Base-by-base conservation (phyloP, 2,329 filamentous ascomycete genomes). In the Colletotrichum liaoningense region DNA sequence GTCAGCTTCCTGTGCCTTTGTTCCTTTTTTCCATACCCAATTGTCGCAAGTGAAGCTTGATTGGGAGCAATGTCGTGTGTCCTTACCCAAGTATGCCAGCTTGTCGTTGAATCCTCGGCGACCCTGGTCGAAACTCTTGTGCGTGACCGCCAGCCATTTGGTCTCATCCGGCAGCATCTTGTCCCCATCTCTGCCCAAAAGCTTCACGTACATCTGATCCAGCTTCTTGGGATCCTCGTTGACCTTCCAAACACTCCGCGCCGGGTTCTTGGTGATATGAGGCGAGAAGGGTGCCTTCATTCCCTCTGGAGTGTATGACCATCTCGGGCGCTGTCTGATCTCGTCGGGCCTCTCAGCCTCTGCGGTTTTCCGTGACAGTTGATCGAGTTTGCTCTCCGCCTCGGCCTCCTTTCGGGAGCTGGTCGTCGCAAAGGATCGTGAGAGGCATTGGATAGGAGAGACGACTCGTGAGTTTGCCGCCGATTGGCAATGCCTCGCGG, bases 101-200 rank as follows among this genome's bases (percentile, higher is more conserved):
- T 94, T 91, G 79, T 98, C 96, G 82, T 99, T 99, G 85, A 96
- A 98, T 1, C 96, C 96, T 87, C 95, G 92, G 79, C 95, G 89
- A 65, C 95, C 97, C 80, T 98, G 95, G 81, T 99, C 96, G 80
- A 98, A 98, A 84, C 95, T 98, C 90, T 98, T 98, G 84, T 98
- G 97, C 76, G 97, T 99, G 69, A 99, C 91, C 35, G 95, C 95
- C 79, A 98, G 86, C 97, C 97, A 99, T 86, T 98, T 98, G 75
- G 97, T 88, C 85, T 99, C 96, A 19, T 98, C 95, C 2, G 93
- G 92, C 71, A 99, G 87, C 81, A 97, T 82, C 77, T 89, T 90
- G 77, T 93, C 90, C 70, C 94, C 94, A 58, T 89, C 91, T 59
- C 86, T 87, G 6, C 95, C 96, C 68, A 98, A 85, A 77, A 98